Evolutionary conservation across 345 rosid genomes (phyloP), one percentile per base, ranked within the genome.

Genomic region (Jatropha curcas): DNA sequence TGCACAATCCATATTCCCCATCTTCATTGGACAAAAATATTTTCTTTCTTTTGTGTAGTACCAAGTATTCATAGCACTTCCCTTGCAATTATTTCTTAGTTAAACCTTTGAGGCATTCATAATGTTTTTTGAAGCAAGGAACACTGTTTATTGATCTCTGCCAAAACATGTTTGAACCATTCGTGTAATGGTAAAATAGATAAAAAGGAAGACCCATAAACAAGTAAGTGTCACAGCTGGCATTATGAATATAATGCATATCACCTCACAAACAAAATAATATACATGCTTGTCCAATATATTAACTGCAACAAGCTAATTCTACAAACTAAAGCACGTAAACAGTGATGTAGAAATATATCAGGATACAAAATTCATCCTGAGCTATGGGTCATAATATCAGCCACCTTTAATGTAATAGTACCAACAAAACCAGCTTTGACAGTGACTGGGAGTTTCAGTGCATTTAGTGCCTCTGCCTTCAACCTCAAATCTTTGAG

Each of bases 361-460:
- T 58, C 16, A 8, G 68, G 31, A 67, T n/a, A 20, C 27, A 59
- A 61, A 71, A 71, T 7, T n/a, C 25, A 6, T 48, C 67, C 45
- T 22, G 17, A 39, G 67, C 39, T 22, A 37, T 41, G 4, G 39
- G 14, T 56, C 41, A 51, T n/a, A 53, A 68, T 37, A 62, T 66
- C 65, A 73, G 55, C 58, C 77, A 92, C 99, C 99, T 95, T 91
- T 67, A 95, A 73, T 4, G 98, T 92, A 61, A 95, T 88, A 51
- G 94, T 85, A 30, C 99, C 99, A 62, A 95, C 86, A 88, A 95
- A 95, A 77, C 99, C 99, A 72, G 97, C 96, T 91, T 91, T 92
- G 67, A 91, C 99, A 67, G 91, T 88, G 43, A 95, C 96, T 11
- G 99, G 99, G 76, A 95, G 98, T 70, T 89, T 91, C 67, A 95